These are phyloP conservation scores for Tetrapisispora taiwanensis DNA, from an alignment of 805 yeast genomes.

Conservation along the genomic window DNA sequence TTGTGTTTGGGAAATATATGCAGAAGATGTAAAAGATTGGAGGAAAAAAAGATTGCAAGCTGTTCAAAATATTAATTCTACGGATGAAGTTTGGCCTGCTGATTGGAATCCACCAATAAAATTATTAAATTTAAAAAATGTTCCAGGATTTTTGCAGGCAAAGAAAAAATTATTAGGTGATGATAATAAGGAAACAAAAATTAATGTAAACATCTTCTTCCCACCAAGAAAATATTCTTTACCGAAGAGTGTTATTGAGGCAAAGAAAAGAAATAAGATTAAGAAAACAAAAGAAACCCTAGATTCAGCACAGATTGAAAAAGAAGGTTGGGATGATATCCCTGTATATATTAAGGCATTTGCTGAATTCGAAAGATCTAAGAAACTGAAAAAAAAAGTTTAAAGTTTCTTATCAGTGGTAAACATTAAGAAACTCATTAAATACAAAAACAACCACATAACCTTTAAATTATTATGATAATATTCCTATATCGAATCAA, in stretches of 20 bases:
- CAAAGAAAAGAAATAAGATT: conserved; percentile 13
- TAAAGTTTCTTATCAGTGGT: too few relatives aligned
- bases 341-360: conserved; percentile 73
- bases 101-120: conserved; percentile 50
- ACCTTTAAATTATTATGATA: not conserved
- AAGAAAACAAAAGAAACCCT: conserved; percentile 5
- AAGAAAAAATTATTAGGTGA: conserved; percentile 5
- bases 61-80: conserved; percentile 35
- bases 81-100: conserved; percentile 49
- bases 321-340: conserved; percentile 44
- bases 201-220: conserved; percentile 19
- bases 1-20: conserved; percentile 92
- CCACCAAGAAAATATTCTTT: conserved; percentile 24
- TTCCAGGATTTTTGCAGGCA: conserved; percentile 26
- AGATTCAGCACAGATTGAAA: conserved; percentile 14
- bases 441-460: not conserved
- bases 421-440: too few relatives aligned
- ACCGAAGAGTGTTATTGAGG: conserved; percentile 30
- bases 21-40: conserved; percentile 86
- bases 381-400: conserved; percentile 32
- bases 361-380: conserved; percentile 67
- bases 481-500: not conserved
- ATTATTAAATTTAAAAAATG: conserved; percentile 32
- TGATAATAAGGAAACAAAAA: conserved; percentile 4
- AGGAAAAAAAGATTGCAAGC: conserved; percentile 50